Evolutionary conservation across 129 eudicot genomes (phyloP).

Genomic region (Pseudognaphalium luteoalbum): DNA sequence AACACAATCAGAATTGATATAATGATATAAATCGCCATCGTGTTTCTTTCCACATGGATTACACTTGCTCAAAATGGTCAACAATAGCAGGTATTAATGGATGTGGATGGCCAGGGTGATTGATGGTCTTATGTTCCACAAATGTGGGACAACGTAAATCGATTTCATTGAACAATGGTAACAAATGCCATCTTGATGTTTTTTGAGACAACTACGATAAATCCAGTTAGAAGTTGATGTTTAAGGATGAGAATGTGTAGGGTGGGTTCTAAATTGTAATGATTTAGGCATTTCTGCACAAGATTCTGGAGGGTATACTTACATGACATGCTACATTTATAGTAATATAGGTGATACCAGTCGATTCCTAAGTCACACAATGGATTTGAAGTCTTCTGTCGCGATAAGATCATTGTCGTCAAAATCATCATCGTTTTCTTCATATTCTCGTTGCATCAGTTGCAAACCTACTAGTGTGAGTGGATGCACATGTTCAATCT

Average conservation of each 20-base stretch:
- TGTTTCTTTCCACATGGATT: neutral
- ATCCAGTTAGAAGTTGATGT: neutral
- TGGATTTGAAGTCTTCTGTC: neutral
- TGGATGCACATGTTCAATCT: slow-evolving; percentile 15
- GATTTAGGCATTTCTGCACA: neutral
- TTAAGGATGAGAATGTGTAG: neutral
- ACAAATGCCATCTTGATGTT: neutral
- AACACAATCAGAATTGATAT: neutral
- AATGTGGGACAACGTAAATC: neutral
- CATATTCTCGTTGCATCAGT: slow-evolving; percentile 4
- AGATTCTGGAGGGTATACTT: slow-evolving; percentile 7
- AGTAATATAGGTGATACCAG: slow-evolving; percentile 25
- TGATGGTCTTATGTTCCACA: neutral
- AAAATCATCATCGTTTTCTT: neutral
- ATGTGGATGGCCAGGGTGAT: neutral
- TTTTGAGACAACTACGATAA: neutral
- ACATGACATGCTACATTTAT: slow-evolving; percentile 11
- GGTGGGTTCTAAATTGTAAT: neutral
- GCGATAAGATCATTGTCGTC: neutral
- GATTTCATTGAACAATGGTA: neutral
- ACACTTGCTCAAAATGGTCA: neutral
- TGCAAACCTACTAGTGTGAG: slow-evolving; percentile 9
- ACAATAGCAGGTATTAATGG: neutral
- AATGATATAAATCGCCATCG: neutral
- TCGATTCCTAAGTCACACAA: neutral